Base-by-base conservation (phyloP, 371 early-diverging fungal genomes). In the Parasitella parasitica region DNA sequence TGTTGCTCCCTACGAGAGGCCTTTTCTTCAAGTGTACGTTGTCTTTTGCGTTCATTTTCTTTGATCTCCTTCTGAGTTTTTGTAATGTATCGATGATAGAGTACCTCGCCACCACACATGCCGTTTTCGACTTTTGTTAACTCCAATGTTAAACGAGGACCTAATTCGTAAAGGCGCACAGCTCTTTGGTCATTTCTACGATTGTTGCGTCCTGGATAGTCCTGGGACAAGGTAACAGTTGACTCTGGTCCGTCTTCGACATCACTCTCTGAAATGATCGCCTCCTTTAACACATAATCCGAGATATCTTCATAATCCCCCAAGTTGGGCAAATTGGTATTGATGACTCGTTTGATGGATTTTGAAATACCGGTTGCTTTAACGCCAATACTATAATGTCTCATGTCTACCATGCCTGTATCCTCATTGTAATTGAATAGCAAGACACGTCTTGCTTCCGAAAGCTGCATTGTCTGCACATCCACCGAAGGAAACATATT, bases 401-500 rank as follows among this genome's bases (percentile, higher is more conserved):
- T 84, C 64, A 97, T 90, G 65, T 96, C 95, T 48, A 98, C 88
- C 61, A 75, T 76, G 3, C 84, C 89, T 1, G 93, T 92, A 49
- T 90, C 94, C 35, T 82, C 77, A 73, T 97, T 93, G 72, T 92
- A 92, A 77, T 94, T 94, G 69, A 96, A 89, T 38, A 98, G 76
- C 30, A 98, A 86, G 1, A 98, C 93, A 55, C 98, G 91, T 15
- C 93, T 86, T 26, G 94, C 92, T 28, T 95, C 93, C 1, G 91
- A 72, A 52, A 97, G 73, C 77, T 90, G 87, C 90, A 97, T 93
- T 27, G 85, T 93, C 63, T 91, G 88, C 24, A 96, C 91, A 77
- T 95, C 93, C 63, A 98, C 94, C 3, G 97, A 75, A 0, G 98
- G 97, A 65, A 97, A 96, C 89, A 98, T 86, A 75, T 95, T 95